Evolutionary conservation across 139 green algal genomes (phyloP).

Genomic region (Haematococcus lacustris): DNA sequence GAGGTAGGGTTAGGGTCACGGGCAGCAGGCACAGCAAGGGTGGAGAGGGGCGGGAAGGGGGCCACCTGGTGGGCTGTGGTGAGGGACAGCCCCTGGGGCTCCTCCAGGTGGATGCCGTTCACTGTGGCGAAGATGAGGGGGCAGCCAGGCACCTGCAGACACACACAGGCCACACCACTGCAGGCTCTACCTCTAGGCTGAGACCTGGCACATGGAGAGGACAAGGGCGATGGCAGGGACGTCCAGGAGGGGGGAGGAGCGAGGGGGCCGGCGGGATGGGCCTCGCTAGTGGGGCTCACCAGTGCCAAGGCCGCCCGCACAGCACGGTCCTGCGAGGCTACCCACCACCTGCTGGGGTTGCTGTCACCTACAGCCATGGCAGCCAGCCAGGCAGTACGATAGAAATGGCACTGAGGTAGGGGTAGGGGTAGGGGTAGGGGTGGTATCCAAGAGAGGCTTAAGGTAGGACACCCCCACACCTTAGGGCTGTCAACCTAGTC

Average conservation of each 20-base stretch:
- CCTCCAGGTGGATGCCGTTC: slow-evolving; percentile 50
- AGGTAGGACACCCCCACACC: too few relatives aligned
- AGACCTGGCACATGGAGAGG: too few relatives aligned
- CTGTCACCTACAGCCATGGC: not conserved
- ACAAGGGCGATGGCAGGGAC: too few relatives aligned
- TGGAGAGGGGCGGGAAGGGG: not conserved
- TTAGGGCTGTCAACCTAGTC: too few relatives aligned
- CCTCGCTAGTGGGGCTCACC: too few relatives aligned
- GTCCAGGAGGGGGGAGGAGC: too few relatives aligned
- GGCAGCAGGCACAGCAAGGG: not conserved
- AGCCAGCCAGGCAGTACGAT: not conserved
- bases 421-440: too few relatives aligned
- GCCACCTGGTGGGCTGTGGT: slow-evolving; percentile 17
- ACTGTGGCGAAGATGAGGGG: slow-evolving; percentile 42
- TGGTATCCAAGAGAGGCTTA: too few relatives aligned
- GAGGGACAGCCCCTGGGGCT: slow-evolving; percentile 26
- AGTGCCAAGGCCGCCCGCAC: slow-evolving; percentile 24
- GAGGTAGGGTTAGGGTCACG: not conserved
- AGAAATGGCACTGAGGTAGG: too few relatives aligned
- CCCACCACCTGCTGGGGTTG: slow-evolving; percentile 35
- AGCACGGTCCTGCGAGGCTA: slow-evolving; percentile 31
- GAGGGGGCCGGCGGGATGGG: too few relatives aligned
- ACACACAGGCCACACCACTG: too few relatives aligned
- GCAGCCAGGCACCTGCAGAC: slow-evolving; percentile 21
- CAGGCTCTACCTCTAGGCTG: too few relatives aligned